phyloP scores from a whole-genome alignment of 148 eudicot species.

The Selenicereus undatus region DNA sequence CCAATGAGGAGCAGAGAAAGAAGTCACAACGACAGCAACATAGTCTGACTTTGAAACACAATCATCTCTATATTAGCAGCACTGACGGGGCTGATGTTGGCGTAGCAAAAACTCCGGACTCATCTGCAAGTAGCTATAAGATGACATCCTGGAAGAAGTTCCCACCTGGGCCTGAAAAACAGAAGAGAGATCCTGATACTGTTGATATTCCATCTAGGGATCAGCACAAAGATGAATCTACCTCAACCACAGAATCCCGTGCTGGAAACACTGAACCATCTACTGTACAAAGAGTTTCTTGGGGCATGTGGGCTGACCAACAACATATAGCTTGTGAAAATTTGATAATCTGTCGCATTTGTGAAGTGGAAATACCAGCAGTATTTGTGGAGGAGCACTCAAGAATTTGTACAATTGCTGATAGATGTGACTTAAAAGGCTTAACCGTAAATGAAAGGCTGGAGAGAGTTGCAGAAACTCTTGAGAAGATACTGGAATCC shows the following conservation, averaged over 20 bases:
- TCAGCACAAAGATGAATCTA: constrained; percentile 42
- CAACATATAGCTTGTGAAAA: constrained; percentile 54
- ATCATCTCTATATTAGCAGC: constrained; percentile 31
- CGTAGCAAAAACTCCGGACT: constrained; percentile 69
- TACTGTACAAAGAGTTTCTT: constrained; percentile 37
- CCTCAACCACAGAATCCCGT: constrained; percentile 34
- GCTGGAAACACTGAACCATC: constrained; percentile 48
- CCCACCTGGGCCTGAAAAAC: constrained; percentile 68
- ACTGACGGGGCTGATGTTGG: constrained; percentile 55
- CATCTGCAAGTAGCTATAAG: constrained; percentile 60
- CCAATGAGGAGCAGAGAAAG: constrained; percentile 33
- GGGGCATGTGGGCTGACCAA: constrained; percentile 69
- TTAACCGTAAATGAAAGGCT: constrained; percentile 74
- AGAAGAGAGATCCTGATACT: constrained; percentile 43
- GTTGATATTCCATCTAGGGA: constrained; percentile 48
- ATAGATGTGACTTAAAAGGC: constrained; percentile 93
- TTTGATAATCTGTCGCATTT: constrained; percentile 87
- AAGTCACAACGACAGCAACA: constrained; percentile 43
- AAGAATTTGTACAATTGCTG: constrained; percentile 94
- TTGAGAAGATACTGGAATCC: constrained; percentile 78
- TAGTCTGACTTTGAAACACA: constrained; percentile 35
- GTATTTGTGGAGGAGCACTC: constrained; percentile 96
- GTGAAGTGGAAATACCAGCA: constrained; percentile 97
- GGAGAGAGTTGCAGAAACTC: constrained; percentile 91
- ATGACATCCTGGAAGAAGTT: constrained; percentile 98